Percentiles rank a stretch among this genome's conserved stretches.
phyloP scores from a whole-genome alignment of 2,329 filamentous ascomycete species.

The Graphilbum fragrans region DNA sequence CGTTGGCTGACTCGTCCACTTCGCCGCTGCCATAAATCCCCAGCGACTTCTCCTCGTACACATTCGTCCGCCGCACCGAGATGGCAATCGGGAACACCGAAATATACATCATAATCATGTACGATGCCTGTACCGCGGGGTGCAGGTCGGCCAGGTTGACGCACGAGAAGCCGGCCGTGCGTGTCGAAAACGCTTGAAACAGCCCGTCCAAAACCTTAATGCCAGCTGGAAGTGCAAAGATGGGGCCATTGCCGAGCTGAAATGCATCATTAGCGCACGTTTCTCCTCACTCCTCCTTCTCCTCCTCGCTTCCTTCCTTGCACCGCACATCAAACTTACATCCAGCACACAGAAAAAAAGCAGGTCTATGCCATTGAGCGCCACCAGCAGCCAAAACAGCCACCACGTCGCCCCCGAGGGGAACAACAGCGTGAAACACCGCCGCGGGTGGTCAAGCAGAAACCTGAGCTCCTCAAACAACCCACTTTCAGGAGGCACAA shows the following conservation, averaged over 20 bases:
- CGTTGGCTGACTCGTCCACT: slow-evolving; percentile 33
- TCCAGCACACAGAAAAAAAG: slow-evolving; percentile 90
- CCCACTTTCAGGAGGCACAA: slow-evolving; percentile 52
- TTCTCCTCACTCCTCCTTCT: not conserved
- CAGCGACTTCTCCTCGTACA: slow-evolving; percentile 84
- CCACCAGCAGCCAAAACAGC: slow-evolving; percentile 75
- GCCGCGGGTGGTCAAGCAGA: slow-evolving; percentile 82
- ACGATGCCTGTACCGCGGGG: slow-evolving; percentile 84
- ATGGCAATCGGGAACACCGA: slow-evolving; percentile 96
- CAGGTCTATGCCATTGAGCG: slow-evolving; percentile 74
- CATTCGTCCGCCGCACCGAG: slow-evolving; percentile 84
- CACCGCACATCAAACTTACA: slow-evolving; percentile 35
- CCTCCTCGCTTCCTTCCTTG: not conserved
- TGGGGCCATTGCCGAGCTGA: slow-evolving; percentile 57
- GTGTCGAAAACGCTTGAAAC: slow-evolving; percentile 80
- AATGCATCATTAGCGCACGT: too few relatives aligned
- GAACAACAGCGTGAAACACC: slow-evolving; percentile 92
- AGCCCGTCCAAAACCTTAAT: slow-evolving; percentile 73
- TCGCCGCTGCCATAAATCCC: slow-evolving; percentile 54
- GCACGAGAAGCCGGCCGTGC: slow-evolving; percentile 81
- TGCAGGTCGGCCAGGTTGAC: slow-evolving; percentile 69
- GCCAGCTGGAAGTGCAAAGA: slow-evolving; percentile 57
- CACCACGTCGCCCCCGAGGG: slow-evolving; percentile 88
- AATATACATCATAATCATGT: slow-evolving; percentile 99
- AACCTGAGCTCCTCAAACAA: slow-evolving; percentile 87